phyloP scores from a whole-genome alignment of 2,329 filamentous ascomycete genomes.

The Trichoderma aggressivum region DNA sequence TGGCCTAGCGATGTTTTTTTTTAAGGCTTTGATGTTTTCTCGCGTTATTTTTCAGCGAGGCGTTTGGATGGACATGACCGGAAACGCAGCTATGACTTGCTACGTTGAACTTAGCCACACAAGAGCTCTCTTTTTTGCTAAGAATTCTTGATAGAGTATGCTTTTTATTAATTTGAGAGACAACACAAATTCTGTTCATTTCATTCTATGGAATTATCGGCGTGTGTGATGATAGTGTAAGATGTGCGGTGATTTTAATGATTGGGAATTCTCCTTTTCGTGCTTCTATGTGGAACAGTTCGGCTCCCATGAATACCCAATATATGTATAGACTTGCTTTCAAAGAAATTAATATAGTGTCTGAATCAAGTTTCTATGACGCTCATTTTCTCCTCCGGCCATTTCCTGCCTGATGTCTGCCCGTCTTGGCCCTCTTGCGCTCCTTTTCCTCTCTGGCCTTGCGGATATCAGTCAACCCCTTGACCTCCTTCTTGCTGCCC shows the following conservation, averaged over 20 bases:
- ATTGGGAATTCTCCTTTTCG: neutral
- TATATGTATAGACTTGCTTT: neutral
- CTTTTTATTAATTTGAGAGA: neutral
- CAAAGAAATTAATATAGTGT: neutral
- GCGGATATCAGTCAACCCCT: slow-evolving; percentile 77
- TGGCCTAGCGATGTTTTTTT: neutral
- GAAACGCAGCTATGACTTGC: neutral
- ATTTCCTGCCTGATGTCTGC: slow-evolving; percentile 52
- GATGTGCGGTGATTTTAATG: neutral
- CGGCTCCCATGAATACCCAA: neutral
- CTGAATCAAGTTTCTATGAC: neutral
- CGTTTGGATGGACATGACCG: slow-evolving; percentile 8
- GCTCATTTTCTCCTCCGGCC: neutral
- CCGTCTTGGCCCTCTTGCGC: slow-evolving; percentile 81
- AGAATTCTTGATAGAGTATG: neutral
- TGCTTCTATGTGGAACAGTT: neutral
- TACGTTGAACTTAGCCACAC: neutral
- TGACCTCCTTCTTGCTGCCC: slow-evolving; percentile 74
- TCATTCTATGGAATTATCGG: neutral
- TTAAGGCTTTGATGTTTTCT: too few species aligned
- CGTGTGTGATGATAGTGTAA: neutral
- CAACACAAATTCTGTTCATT: neutral
- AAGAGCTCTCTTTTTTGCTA: neutral
- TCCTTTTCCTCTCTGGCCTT: slow-evolving; percentile 77
- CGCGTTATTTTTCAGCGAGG: slow-evolving; percentile 5